A percentile compares a stretch with the other conserved stretches of the same genome.
Conservation (phyloP, 306 rosid genomes). For the Senna siamea region DNA sequence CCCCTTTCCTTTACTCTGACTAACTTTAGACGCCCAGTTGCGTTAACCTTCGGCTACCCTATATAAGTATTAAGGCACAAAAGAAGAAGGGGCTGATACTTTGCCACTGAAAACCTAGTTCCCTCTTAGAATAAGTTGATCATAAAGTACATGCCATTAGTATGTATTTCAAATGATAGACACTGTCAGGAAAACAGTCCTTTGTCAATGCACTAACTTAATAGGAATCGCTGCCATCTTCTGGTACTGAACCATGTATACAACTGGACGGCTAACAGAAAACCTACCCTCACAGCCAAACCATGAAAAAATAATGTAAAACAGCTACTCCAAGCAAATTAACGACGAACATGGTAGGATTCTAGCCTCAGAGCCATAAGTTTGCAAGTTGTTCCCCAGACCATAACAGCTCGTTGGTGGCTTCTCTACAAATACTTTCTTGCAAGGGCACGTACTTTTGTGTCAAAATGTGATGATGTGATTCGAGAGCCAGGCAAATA, state of each 20-base stretch:
- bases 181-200: constrained; percentile 28
- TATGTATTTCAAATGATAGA: constrained; percentile 31
- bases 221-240: constrained; percentile 26
- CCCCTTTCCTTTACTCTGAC: not conserved
- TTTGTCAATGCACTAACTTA: constrained; percentile 26
- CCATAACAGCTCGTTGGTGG: constrained; percentile 23
- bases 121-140: not conserved
- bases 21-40: not conserved
- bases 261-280: constrained; percentile 26
- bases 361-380: constrained; percentile 2
- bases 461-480: constrained; percentile 89
- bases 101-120: constrained; percentile 2
- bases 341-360: constrained; percentile 21
- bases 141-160: constrained; percentile 14
- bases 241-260: constrained; percentile 17
- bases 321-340: constrained; percentile 9
- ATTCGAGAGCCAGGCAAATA: constrained; percentile 96
- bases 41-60: not conserved
- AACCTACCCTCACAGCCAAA: constrained; percentile 29
- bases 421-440: constrained; percentile 70
- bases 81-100: not conserved
- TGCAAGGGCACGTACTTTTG: constrained; percentile 95
- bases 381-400: constrained; percentile 28
- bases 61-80: not conserved
- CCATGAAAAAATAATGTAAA: not conserved